Percentiles rank a stretch among this genome's conserved stretches.
Evolutionary conservation across 495 filamentous ascomycete genomes (phyloP).

Genomic region (Podospora australis): DNA sequence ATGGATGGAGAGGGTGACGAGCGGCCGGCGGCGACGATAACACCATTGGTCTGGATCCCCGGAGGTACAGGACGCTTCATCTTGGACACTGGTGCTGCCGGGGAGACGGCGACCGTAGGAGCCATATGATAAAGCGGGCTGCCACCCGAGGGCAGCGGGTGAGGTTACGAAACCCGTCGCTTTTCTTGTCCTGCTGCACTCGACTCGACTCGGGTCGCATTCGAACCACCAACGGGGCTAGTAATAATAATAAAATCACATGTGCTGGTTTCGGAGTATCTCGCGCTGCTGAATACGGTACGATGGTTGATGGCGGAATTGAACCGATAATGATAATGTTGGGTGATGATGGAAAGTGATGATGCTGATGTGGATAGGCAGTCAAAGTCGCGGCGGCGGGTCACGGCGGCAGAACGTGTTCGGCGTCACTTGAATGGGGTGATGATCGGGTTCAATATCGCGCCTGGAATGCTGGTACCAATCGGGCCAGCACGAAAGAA

Average conservation of each 20-base stretch:
- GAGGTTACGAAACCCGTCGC: background rate
- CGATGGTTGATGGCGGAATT: background rate
- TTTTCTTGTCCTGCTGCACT: too few relatives aligned
- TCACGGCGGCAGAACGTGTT: too few relatives aligned
- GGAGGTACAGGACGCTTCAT: conserved; percentile 69
- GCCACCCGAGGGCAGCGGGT: conserved; percentile 9
- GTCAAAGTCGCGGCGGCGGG: background rate
- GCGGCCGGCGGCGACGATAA: conserved; percentile 48
- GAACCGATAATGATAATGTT: too few relatives aligned
- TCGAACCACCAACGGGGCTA: background rate
- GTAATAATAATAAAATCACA: background rate
- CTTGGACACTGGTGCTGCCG: conserved; percentile 54
- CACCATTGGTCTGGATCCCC: conserved; percentile 62
- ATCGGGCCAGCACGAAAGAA: background rate
- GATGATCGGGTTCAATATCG: too few relatives aligned
- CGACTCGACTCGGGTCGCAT: background rate
- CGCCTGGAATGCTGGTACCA: background rate
- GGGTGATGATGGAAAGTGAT: background rate
- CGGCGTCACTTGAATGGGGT: background rate
- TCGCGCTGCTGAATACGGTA: background rate
- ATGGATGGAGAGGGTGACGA: conserved; percentile 62
- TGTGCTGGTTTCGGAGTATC: background rate
- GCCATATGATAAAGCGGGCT: conserved; percentile 29
- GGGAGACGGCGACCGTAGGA: conserved; percentile 44
- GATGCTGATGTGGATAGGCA: background rate